These are phyloP conservation scores for Syzygium jambos DNA, from an alignment of 345 rosid genomes.

Conservation along the genomic window DNA sequence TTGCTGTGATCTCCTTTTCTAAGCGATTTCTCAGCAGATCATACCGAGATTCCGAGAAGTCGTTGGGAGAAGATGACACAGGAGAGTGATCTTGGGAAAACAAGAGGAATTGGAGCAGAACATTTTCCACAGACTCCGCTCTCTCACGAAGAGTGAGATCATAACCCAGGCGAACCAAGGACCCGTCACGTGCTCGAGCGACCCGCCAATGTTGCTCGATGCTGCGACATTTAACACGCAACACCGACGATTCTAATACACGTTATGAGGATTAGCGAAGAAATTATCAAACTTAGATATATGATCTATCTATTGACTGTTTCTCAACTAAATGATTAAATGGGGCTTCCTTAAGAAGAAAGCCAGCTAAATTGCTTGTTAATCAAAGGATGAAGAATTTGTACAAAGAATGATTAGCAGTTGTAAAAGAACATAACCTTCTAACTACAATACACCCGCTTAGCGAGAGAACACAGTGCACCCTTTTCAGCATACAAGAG, in stretches of 20 bases:
- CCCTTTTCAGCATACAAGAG: neutral
- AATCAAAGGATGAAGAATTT: neutral
- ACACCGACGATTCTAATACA: neutral
- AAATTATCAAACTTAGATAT: neutral
- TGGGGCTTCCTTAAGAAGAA: neutral
- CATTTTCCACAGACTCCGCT: neutral
- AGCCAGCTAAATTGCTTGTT: neutral
- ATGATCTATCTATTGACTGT: neutral
- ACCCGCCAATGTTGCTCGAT: neutral
- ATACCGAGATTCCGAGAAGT: neutral
- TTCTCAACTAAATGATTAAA: neutral
- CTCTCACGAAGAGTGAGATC: neutral
- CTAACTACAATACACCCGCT: neutral
- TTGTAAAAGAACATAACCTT: neutral
- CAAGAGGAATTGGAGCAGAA: neutral
- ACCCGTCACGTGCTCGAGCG: neutral
- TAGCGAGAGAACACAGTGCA: too few relatives aligned
- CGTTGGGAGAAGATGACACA: neutral
- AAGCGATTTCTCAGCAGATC: neutral
- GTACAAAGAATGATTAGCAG: too few relatives aligned
- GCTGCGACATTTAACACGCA: neutral
- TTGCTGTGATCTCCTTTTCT: neutral
- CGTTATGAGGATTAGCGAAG: neutral
- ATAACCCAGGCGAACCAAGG: neutral
- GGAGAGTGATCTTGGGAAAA: neutral